These are phyloP conservation scores for Lactarius hengduanensis DNA, from an alignment of 768 basidiomycete species.

Conservation along the genomic window DNA sequence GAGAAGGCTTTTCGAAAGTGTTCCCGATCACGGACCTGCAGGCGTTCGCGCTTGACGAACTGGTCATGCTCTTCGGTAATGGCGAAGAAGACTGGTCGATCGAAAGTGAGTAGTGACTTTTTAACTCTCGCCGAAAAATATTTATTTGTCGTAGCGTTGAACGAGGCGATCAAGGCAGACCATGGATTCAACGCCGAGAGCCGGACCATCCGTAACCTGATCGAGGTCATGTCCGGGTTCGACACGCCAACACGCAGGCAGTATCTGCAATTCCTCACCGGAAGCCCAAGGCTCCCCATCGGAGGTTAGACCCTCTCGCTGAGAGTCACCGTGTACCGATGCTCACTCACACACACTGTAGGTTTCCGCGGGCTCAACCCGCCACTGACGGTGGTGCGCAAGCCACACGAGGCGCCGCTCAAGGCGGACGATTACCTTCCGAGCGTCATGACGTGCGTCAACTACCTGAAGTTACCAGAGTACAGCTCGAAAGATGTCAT, in stretches of 20 bases:
- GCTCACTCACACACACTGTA: conserved; percentile 32
- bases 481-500: conserved; percentile 87
- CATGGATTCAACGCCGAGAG: conserved; percentile 98
- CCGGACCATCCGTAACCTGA: conserved; percentile 80
- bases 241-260: conserved; percentile 73
- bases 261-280: conserved; percentile 95
- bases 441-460: conserved; percentile 98
- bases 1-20: conserved; percentile 92
- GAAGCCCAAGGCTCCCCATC: conserved; percentile 94
- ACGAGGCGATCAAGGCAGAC: conserved; percentile 91
- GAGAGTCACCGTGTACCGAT: conserved; percentile 1
- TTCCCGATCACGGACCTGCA: conserved; percentile 90
- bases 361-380: conserved; percentile 96
- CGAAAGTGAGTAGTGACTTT: conserved; percentile 69
- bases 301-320: conserved; percentile 60
- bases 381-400: conserved; percentile 92
- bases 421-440: conserved; percentile 93
- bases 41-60: conserved; percentile 90
- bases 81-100: conserved; percentile 96
- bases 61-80: conserved; percentile 95
- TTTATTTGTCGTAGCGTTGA: conserved; percentile 57
- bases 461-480: conserved; percentile 94
- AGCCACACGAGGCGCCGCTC: conserved; percentile 90
- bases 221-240: conserved; percentile 84
- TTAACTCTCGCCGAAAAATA: conserved; percentile 4